Evolutionary conservation across 108 stramenopile genomes (phyloP).

Genomic region (Schizochytrium sp.): DNA sequence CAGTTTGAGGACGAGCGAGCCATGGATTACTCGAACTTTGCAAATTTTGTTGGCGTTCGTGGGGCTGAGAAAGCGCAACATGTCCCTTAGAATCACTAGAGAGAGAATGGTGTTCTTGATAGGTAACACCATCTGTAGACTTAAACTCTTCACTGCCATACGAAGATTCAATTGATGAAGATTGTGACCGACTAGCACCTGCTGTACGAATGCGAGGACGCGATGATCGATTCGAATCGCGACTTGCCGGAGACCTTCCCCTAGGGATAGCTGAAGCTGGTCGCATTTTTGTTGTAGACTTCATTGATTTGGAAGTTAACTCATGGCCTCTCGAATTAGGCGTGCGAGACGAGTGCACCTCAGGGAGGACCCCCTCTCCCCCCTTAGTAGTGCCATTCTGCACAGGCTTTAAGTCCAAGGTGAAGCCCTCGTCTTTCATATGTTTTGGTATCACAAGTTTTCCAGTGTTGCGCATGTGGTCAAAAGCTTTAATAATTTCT

Average conservation of each 20-base stretch:
- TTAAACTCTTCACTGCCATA: no score
- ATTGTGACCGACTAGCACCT: no score
- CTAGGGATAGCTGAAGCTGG: slow-evolving; percentile 17
- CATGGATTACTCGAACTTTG: neutral
- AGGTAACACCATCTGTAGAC: no score
- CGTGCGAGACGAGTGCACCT: slow-evolving; percentile 27
- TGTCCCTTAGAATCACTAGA: neutral
- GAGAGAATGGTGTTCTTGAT: neutral
- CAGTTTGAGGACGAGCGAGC: neutral
- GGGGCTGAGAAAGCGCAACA: neutral
- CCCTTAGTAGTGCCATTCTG: neutral
- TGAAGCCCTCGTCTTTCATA: neutral
- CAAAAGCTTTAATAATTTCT: slow-evolving; percentile 10
- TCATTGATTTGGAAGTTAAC: neutral
- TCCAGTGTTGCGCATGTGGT: slow-evolving; percentile 31
- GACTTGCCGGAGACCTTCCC: neutral
- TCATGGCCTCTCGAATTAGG: neutral
- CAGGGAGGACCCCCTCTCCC: neutral
- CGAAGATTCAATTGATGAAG: no score
- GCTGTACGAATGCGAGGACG: no score
- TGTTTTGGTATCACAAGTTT: slow-evolving; percentile 43
- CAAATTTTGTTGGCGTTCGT: neutral
- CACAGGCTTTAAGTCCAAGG: neutral
- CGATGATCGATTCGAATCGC: neutral
- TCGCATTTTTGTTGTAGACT: neutral